Evolutionary conservation across 305 asterid genomes (phyloP).

Genomic region (Solanum hybrid): DNA sequence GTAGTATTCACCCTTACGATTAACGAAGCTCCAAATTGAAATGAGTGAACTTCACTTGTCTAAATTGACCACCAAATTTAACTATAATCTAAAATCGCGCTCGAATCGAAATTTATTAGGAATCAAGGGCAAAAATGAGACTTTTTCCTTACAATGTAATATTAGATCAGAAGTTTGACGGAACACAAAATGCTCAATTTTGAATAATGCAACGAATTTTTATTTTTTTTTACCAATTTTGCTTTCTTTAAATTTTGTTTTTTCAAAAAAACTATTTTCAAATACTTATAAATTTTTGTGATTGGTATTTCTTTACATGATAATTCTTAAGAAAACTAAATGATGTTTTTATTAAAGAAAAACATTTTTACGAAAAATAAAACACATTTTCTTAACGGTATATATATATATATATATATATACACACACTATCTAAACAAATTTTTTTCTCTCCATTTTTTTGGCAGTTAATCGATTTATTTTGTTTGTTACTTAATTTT

Average conservation of each 20-base stretch:
- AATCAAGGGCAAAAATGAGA: not conserved
- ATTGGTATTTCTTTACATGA: not conserved
- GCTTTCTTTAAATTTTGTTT: not conserved
- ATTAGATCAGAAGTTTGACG: not conserved
- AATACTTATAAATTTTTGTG: not conserved
- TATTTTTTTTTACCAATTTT: not conserved
- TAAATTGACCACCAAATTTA: not conserved
- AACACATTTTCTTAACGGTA: not conserved
- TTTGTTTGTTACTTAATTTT: too few relatives aligned
- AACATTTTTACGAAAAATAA: not conserved
- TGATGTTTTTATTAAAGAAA: not conserved
- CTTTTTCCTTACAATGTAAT: not conserved
- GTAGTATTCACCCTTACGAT: not conserved
- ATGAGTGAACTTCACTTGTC: not conserved
- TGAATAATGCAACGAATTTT: not conserved
- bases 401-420: too few relatives aligned
- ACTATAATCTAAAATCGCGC: not conserved
- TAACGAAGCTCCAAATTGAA: not conserved
- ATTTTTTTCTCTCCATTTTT: too few relatives aligned
- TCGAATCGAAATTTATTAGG: not conserved
- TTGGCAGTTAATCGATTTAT: too few relatives aligned
- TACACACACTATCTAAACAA: too few relatives aligned
- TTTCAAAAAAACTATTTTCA: not conserved
- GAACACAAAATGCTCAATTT: not conserved
- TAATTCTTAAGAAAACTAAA: not conserved